Evolutionary conservation across 2,329 filamentous ascomycete genomes (phyloP), one percentile per base, ranked within the genome.

Genomic region (Fusarium xylarioides): DNA sequence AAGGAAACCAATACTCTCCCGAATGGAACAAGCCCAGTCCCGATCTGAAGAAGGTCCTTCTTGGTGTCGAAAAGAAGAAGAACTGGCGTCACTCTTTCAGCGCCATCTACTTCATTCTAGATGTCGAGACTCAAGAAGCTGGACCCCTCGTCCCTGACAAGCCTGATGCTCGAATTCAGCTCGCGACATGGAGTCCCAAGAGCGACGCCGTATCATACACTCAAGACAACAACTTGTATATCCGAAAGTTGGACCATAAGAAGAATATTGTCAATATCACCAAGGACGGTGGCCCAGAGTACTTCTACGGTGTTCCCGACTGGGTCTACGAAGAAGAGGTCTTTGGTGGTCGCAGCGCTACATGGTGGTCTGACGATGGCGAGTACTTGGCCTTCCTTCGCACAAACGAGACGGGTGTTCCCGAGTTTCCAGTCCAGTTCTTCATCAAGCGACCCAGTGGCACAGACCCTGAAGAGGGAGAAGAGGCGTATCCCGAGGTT

Each of bases 301-400:
- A 96, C 67, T 99, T 99, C 82, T 98, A 99, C 77, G 96, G 96
- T 23, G 90, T 98, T 26, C 96, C 96, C 1, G 97, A 99, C 81
- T 99, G 96, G 96, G 96, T 98, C 0, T 97, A 97, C 78, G 94
- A 97, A 79, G 86, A 88, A 75, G 84, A 85, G 63, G 84, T 85
- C 7, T 93, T 98, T 70, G 82, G 85, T 19, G 92, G 89, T 4
- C 93, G 93, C 75, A 94, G 90, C 69, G 95, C 93, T 10, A 97
- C 95, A 2, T 99, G 97, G 96, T 99, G 95, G 95, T 95, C 94
- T 38, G 88, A 91, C 40, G 94, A 97, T 80, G 96, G 95, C 57
- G 92, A 94, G 77, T 97, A 93, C 79, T 84, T 99, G 66, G 94
- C 96, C 28, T 99, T 97, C 81, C 85, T 99, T 68, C 91, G 95